Percentiles rank a stretch among this genome's conserved stretches.
Evolutionary conservation across 1,139 yeast species (phyloP).

Genomic region (Geotrichum phurueaensis): DNA sequence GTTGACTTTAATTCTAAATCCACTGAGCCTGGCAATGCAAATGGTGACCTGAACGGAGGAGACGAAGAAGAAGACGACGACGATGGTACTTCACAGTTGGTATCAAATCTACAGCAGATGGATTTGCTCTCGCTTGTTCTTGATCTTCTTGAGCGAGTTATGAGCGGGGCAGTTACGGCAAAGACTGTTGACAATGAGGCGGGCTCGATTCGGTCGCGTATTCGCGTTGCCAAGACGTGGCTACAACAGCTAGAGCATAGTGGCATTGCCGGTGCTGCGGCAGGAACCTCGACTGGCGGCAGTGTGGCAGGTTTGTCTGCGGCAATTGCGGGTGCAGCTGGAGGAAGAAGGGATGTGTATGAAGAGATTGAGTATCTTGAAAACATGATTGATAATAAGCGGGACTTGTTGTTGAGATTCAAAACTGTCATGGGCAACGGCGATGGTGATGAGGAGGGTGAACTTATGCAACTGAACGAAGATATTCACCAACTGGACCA

Average conservation of each 20-base stretch:
- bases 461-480: background rate
- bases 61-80: constrained; percentile 1
- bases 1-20: background rate
- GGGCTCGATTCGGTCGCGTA: constrained; percentile 11
- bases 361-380: constrained; percentile 13
- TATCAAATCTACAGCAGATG: constrained; percentile 15
- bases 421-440: constrained; percentile 26
- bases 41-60: background rate
- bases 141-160: constrained; percentile 16
- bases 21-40: background rate
- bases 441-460: constrained; percentile 13
- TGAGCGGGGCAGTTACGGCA: constrained; percentile 17
- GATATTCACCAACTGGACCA: background rate
- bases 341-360: constrained; percentile 13
- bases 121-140: constrained; percentile 17
- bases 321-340: background rate
- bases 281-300: background rate
- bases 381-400: constrained; percentile 14
- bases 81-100: constrained; percentile 6
- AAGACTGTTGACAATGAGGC: constrained; percentile 20
- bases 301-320: background rate
- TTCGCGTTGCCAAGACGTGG: constrained; percentile 7
- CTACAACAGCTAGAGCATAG: background rate
- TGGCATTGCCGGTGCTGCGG: constrained; percentile 2
- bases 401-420: constrained; percentile 23